Evolutionary conservation across 1,284 basidiomycete species (phyloP), one percentile per base, ranked within the genome.

Genomic region (Malassezia psittaci): DNA sequence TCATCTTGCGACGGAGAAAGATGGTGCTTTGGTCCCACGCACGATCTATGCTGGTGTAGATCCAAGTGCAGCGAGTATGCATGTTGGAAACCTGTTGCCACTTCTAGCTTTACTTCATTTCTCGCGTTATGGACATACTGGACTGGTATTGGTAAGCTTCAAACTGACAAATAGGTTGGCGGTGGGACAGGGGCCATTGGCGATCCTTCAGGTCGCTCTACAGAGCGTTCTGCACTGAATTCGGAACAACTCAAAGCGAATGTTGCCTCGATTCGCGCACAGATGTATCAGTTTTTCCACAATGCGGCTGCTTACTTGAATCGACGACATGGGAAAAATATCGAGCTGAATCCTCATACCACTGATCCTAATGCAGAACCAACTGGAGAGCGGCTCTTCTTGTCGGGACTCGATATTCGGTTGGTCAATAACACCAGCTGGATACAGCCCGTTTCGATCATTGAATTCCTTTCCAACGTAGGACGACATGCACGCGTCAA

Each of bases 131-230:
- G 89, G 90, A 0, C 90, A 98, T 74, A 79, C 79, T 24, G 80
- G 84, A 36, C 84, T 96, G 15, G 84, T 87, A 9, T 80, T 98
- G 21, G 88, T 89, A 43, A 10, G 39, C 24, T 33, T 15, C 10
- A 12, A 18, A 51, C 13, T 21, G n/a, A 33, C 96, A 90, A 86
- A 96, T 12, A 43, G 41, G 32, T 43, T 72, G 93, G 93, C 35
- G 91, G 91, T 0, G 93, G 90, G 1, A 96, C 94, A 0, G 94
- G 90, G 2, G 82, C 86, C n/a, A 86, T 99, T 34, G 94, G 94
- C 7, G 94, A 99, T 72, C 94, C 94, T 2, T 90, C 89, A 0
- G 94, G 94, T 1, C 81, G 91, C 32, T 81, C 81, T 2, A 84
- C 83, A 0, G 94, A 96, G 74, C 83, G 94, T 15, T 82, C 83